Evolutionary conservation across 2,329 filamentous ascomycete species (phyloP), one percentile per base, ranked within the genome.

Genomic region (Verruconis gallopava): DNA sequence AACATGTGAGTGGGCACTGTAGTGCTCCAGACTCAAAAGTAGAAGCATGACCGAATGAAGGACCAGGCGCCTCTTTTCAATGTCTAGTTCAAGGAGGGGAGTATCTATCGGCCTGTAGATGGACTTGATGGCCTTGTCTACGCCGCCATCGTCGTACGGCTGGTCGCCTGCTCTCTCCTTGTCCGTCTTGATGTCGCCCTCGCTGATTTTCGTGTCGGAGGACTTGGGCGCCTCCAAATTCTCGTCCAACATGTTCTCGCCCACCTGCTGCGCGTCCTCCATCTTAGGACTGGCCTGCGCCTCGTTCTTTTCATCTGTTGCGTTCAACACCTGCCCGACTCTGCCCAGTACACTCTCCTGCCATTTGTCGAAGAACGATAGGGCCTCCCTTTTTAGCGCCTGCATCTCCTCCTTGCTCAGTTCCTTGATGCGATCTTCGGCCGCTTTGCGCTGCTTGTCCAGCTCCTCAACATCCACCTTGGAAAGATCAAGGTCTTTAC

Each of bases 301-400:
- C 44, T 53, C 51, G 33, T 53, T 40, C 4, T 52, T 55, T 21
- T 49, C 49, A 32, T 60, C 52, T 20, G 53, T 51, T 4, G 60
- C 54, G 45, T 65, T 65, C 37, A 72, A 57, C 25, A 85, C 72
- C 50, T 91, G 80, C 14, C 77, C 74, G 18, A 93, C 65, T 12
- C 86, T 74, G 44, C 75, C 70, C 32, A 84, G 64, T 6, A 94
- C 73, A 11, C 68, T 67, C 4, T 75, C 69, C 51, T 84, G 75
- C 89, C 89, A 96, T 48, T 85, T 80, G 44, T 81, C 77, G 55
- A 89, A 93, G 55, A 80, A 77, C 4, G 69, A 63, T 4, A 93
- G 56, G 2, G 78, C 72, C 42, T 81, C 77, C 47, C 73, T 76
- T 63, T 78, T 86, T 51, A 86, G 61, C 51, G 84, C 79, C 44